Percentiles rank a stretch among this genome's conserved stretches.
Evolutionary conservation across 2,329 filamentous ascomycete species (phyloP).

Genomic region (Botrytis elliptica): DNA sequence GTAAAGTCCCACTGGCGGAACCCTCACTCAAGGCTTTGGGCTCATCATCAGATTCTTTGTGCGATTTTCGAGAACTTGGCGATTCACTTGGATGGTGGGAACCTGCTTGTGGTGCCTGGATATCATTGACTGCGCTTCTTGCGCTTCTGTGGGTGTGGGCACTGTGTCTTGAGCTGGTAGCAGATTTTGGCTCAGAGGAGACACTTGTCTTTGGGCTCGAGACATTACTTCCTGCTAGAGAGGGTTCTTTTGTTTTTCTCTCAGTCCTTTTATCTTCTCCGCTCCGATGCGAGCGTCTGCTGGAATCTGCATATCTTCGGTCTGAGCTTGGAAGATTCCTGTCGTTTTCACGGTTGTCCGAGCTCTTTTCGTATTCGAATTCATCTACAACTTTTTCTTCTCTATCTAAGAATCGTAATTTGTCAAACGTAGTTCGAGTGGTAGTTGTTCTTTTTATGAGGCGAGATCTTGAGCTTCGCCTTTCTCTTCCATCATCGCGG

Average conservation of each 20-base stretch:
- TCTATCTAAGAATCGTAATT: too few species aligned
- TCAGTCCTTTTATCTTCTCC: neutral
- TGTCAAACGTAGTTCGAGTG: neutral
- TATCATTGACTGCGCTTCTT: neutral
- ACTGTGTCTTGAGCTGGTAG: neutral
- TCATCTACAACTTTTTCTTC: too few species aligned
- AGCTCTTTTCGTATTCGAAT: too few species aligned
- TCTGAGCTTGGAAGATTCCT: neutral
- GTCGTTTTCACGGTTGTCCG: neutral
- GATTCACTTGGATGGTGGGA: neutral
- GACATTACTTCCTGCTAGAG: neutral
- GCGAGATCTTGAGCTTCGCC: too few species aligned
- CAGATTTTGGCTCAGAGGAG: neutral
- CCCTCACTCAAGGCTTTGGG: neutral
- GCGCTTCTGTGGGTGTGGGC: neutral
- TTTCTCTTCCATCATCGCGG: too few species aligned
- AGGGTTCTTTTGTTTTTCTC: neutral
- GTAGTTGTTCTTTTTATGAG: neutral
- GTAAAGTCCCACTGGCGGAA: neutral
- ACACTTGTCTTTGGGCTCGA: neutral
- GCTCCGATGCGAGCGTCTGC: neutral
- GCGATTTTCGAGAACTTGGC: neutral
- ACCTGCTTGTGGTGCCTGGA: neutral
- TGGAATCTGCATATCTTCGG: neutral
- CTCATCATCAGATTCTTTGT: neutral